Conservation (phyloP, 495 filamentous ascomycete species). For the Cercophora scortea region DNA sequence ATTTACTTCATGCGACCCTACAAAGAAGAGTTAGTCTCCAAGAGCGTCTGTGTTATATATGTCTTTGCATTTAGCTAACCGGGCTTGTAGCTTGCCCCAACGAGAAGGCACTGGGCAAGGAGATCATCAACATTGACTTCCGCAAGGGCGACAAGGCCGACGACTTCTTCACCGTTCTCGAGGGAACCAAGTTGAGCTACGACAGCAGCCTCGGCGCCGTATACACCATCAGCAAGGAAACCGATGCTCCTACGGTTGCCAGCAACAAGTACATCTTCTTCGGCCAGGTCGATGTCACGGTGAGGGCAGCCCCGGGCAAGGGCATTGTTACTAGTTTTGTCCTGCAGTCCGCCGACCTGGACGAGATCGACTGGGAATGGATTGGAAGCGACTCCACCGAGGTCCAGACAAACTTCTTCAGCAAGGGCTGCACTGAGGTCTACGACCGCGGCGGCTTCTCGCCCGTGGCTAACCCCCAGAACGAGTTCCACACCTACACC, state of each 20-base stretch:
- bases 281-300: conserved; percentile 59
- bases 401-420: conserved; percentile 91
- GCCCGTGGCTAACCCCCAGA: conserved; percentile 51
- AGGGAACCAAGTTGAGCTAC: conserved; percentile 52
- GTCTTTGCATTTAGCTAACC: background rate
- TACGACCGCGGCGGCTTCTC: conserved; percentile 71
- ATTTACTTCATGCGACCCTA: conserved; percentile 66
- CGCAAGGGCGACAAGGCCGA: conserved; percentile 47
- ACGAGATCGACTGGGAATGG: conserved; percentile 96
- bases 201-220: conserved; percentile 61
- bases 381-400: conserved; percentile 53
- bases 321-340: conserved; percentile 81
- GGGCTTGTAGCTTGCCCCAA: conserved; percentile 49
- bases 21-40: conserved; percentile 51
- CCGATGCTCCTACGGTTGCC: conserved; percentile 69
- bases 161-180: conserved; percentile 56
- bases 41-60: background rate
- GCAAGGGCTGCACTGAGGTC: conserved; percentile 72
- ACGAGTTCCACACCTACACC: conserved; percentile 73
- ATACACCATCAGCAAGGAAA: conserved; percentile 67
- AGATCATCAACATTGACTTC: conserved; percentile 67
- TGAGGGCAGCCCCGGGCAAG: conserved; percentile 56
- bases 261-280: conserved; percentile 70
- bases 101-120: conserved; percentile 60
- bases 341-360: conserved; percentile 81